Conservation (phyloP, 768 basidiomycete genomes). For the Suillus placidus region DNA sequence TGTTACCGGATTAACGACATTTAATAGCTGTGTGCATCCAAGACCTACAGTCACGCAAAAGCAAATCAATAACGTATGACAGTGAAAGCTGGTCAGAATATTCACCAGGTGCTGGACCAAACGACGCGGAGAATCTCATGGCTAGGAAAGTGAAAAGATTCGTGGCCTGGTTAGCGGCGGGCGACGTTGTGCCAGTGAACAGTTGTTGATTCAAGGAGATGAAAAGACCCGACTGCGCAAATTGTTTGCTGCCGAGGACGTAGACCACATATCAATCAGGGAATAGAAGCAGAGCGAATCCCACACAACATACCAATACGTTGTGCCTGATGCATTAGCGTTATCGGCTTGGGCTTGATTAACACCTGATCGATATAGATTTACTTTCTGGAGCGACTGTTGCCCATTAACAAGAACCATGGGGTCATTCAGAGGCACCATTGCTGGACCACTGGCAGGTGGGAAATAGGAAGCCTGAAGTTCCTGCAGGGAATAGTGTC, state of each 20-base stretch:
- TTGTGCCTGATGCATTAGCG: slow-evolving; percentile 23
- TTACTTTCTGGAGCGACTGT: slow-evolving; percentile 28
- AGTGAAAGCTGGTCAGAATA: not conserved
- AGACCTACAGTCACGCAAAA: slow-evolving; percentile 20
- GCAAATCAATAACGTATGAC: not conserved
- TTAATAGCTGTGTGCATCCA: slow-evolving; percentile 24
- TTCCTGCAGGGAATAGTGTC: slow-evolving; percentile 19
- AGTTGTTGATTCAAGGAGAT: slow-evolving; percentile 24
- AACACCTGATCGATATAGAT: slow-evolving; percentile 29
- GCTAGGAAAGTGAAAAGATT: slow-evolving; percentile 33
- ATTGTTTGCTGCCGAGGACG: slow-evolving; percentile 21
- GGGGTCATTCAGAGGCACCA: slow-evolving; percentile 29
- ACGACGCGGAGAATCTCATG: slow-evolving; percentile 29
- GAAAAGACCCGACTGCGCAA: slow-evolving; percentile 26
- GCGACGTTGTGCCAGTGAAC: slow-evolving; percentile 23
- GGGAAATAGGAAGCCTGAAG: slow-evolving; percentile 28
- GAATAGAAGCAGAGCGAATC: too few relatives aligned
- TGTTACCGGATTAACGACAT: slow-evolving; percentile 24
- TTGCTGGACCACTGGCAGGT: slow-evolving; percentile 26
- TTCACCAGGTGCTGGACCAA: slow-evolving; percentile 29
- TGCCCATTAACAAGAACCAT: slow-evolving; percentile 30
- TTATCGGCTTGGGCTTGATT: slow-evolving; percentile 29
- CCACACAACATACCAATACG: slow-evolving; percentile 23
- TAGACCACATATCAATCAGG: not conserved
- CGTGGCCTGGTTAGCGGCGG: slow-evolving; percentile 23